phyloP scores from a whole-genome alignment of 2,329 filamentous ascomycete species.

The Bipolaris oryzae region DNA sequence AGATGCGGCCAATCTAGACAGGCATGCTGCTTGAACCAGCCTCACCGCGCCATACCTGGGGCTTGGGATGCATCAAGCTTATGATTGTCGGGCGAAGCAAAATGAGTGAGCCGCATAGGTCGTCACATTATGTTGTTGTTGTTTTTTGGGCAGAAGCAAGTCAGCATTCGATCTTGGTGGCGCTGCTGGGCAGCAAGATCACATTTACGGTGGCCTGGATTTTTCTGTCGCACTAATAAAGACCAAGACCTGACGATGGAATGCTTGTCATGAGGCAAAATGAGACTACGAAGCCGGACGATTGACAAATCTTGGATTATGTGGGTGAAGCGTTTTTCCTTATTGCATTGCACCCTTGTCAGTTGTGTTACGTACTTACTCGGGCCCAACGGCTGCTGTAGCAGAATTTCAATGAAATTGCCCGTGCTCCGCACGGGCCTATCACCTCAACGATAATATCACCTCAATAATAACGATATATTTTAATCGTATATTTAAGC shows the following conservation, averaged over 20 bases:
- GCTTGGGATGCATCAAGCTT: not conserved
- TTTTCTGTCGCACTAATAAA: not conserved
- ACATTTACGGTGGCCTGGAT: not conserved
- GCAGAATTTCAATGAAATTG: no score
- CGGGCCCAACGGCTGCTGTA: no score
- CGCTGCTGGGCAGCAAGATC: conserved; percentile 6
- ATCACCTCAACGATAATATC: no score
- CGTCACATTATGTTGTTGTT: conserved; percentile 2
- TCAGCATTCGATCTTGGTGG: not conserved
- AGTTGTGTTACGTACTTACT: conserved; percentile 3
- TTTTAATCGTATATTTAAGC: not conserved
- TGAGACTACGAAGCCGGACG: not conserved
- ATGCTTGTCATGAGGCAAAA: conserved; percentile 6
- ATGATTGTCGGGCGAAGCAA: not conserved
- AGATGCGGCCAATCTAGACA: conserved; percentile 39
- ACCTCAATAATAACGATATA: no score
- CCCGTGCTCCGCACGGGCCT: no score
- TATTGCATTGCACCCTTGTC: conserved; percentile 2
- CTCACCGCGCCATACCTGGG: conserved; percentile 10
- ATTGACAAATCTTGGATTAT: not conserved
- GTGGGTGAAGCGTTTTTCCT: conserved; percentile 11
- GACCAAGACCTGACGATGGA: conserved; percentile 6
- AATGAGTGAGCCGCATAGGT: not conserved
- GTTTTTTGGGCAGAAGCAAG: not conserved
- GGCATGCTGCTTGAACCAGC: conserved; percentile 1